Conservation (phyloP, 257 asterid species). For the Catharanthus roseus region DNA sequence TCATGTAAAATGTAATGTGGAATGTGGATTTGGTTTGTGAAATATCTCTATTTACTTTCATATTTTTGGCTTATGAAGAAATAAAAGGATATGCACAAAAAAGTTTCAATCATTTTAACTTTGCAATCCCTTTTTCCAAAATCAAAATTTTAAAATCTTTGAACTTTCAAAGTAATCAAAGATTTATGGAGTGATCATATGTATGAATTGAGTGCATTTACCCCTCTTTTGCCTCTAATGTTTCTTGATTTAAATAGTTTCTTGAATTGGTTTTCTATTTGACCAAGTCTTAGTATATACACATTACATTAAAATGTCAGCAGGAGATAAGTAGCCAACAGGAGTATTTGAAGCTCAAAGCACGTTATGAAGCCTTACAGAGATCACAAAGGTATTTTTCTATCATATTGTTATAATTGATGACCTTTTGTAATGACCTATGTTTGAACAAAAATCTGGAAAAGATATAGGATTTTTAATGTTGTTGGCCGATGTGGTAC, state of each 20-base stretch:
- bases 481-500: neutral
- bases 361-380: slow-evolving; percentile 90
- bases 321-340: slow-evolving; percentile 99
- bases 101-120: too few relatives aligned
- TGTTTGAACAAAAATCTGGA: too few relatives aligned
- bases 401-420: neutral
- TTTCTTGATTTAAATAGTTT: too few relatives aligned
- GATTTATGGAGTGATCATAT: too few relatives aligned
- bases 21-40: too few relatives aligned
- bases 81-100: neutral
- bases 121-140: too few relatives aligned
- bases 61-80: neutral
- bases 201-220: neutral
- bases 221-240: neutral
- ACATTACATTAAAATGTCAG: slow-evolving; percentile 4
- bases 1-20: too few relatives aligned
- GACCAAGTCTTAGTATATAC: too few relatives aligned
- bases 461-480: neutral
- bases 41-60: neutral
- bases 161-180: neutral
- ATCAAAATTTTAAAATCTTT: too few relatives aligned
- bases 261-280: too few relatives aligned
- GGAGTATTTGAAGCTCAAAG: slow-evolving; percentile 93
- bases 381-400: slow-evolving; percentile 72
- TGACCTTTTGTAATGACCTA: neutral